These are phyloP conservation scores for Colletotrichum eleusines DNA, from an alignment of 2,329 filamentous ascomycete genomes.

Conservation along the genomic window DNA sequence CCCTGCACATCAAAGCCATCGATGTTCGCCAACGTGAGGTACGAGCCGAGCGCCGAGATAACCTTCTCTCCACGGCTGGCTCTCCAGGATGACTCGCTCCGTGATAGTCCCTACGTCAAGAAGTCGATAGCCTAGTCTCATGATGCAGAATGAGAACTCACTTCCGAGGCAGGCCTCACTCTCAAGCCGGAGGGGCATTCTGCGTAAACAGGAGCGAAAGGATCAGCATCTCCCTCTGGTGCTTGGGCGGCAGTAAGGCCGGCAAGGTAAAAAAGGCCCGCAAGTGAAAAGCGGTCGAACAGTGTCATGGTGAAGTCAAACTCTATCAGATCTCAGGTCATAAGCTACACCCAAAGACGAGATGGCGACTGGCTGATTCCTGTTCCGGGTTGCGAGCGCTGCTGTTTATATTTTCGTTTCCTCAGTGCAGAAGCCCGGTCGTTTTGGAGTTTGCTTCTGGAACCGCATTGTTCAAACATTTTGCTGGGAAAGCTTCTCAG, in stretches of 20 bases:
- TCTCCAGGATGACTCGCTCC: conserved; percentile 44
- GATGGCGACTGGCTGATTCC: not conserved
- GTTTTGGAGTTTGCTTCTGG: not conserved
- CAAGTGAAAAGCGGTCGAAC: not conserved
- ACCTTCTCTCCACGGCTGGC: conserved; percentile 42
- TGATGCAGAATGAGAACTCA: not conserved
- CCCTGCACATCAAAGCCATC: conserved; percentile 42
- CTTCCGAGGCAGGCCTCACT: conserved; percentile 26
- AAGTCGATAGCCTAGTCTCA: not conserved
- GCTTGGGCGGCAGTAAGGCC: conserved; percentile 6
- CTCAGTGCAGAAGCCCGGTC: not conserved
- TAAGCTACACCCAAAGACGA: not conserved
- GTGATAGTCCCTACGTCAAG: conserved; percentile 43
- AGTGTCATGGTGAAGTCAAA: not conserved
- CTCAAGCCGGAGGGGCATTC: conserved; percentile 27
- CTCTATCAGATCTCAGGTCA: conserved; percentile 1
- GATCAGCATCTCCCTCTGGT: conserved; percentile 11
- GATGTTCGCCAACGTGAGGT: conserved; percentile 45
- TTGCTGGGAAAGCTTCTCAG: too few relatives aligned
- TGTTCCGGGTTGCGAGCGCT: not conserved
- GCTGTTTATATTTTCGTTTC: not conserved
- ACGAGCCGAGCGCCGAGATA: conserved; percentile 42
- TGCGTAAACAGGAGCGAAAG: conserved; percentile 32
- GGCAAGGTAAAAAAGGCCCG: not conserved
- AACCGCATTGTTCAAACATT: too few relatives aligned